Evolutionary conservation across 1,284 basidiomycete species (phyloP).

Genomic region (Cryptococcus floricola): DNA sequence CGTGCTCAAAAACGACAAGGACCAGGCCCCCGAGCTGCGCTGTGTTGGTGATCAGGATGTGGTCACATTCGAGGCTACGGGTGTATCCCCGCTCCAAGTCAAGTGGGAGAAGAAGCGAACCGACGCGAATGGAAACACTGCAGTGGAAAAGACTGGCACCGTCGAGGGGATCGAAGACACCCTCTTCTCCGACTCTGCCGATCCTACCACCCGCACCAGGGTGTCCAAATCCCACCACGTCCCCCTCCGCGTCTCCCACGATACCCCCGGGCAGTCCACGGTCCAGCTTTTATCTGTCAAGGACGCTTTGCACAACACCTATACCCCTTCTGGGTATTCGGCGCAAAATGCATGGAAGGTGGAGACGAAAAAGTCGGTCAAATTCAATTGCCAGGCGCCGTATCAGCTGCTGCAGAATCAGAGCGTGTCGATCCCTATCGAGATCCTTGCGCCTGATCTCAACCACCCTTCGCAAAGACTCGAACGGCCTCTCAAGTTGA

Average conservation of each 20-base stretch:
- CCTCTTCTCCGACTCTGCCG: constrained; percentile 19
- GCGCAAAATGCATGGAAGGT: constrained; percentile 63
- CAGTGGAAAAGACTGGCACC: constrained; percentile 58
- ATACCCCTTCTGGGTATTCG: constrained; percentile 26
- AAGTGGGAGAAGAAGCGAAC: constrained; percentile 67
- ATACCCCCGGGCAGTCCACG: constrained; percentile 49
- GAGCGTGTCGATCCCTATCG: constrained; percentile 26
- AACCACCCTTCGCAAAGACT: constrained; percentile 4
- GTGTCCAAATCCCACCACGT: constrained; percentile 39
- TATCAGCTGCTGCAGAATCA: constrained; percentile 63
- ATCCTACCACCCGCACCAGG: constrained; percentile 26
- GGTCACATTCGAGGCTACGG: constrained; percentile 63
- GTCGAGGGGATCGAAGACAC: constrained; percentile 76
- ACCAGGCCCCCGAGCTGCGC: constrained; percentile 51
- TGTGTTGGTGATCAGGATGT: constrained; percentile 68
- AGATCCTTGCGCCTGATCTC: constrained; percentile 17
- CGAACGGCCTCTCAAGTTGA: constrained; percentile 15
- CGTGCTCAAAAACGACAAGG: constrained; percentile 45
- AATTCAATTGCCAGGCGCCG: constrained; percentile 70
- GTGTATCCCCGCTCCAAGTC: constrained; percentile 73
- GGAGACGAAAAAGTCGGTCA: constrained; percentile 67
- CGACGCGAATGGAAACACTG: constrained; percentile 36
- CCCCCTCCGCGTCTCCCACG: constrained; percentile 35
- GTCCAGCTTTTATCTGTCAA: constrained; percentile 38
- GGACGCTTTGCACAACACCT: constrained; percentile 54